These are phyloP conservation scores for Cafeteria roenbergensis DNA, from an alignment of 108 stramenopile species.

Conservation along the genomic window DNA sequence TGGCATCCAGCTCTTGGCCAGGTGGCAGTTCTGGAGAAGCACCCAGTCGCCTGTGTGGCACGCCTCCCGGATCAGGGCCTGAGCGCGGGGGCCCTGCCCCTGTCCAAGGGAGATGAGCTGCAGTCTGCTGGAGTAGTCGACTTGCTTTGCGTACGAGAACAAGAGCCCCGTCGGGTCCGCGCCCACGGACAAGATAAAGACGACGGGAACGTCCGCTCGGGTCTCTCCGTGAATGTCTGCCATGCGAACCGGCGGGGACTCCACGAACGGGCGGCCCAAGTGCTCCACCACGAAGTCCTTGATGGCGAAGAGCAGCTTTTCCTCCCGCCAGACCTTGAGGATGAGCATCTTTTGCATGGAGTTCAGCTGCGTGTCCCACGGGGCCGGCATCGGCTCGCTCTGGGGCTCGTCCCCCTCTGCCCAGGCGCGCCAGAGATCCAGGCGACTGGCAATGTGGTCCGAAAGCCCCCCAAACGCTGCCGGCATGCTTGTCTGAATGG, in stretches of 20 bases:
- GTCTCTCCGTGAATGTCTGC: slow-evolving; percentile 44
- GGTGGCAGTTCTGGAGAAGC: slow-evolving; percentile 42
- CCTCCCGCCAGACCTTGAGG: slow-evolving; percentile 45
- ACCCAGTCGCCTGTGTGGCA: slow-evolving; percentile 33
- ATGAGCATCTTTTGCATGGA: slow-evolving; percentile 32
- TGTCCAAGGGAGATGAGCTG: slow-evolving; percentile 48
- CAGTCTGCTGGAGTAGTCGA: slow-evolving; percentile 37
- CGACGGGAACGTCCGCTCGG: slow-evolving; percentile 45
- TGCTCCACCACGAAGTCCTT: slow-evolving; percentile 29
- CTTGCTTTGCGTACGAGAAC: slow-evolving; percentile 41
- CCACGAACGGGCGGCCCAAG: slow-evolving; percentile 36
- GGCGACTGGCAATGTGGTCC: slow-evolving; percentile 10
- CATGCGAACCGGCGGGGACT: slow-evolving; percentile 39
- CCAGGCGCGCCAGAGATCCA: slow-evolving; percentile 37
- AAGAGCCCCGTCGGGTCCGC: slow-evolving; percentile 55
- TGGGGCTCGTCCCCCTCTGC: slow-evolving; percentile 12
- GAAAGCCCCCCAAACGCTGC: slow-evolving; percentile 31
- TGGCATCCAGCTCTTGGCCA: slow-evolving; percentile 48
- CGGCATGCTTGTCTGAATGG: slow-evolving; percentile 15
- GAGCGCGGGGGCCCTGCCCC: slow-evolving; percentile 49
- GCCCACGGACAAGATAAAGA: slow-evolving; percentile 50
- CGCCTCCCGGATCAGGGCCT: slow-evolving; percentile 27
- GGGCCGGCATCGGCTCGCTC: slow-evolving; percentile 16
- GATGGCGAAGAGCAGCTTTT: slow-evolving; percentile 31
- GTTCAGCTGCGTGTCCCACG: slow-evolving; percentile 15